Evolutionary conservation across 2,329 filamentous ascomycete genomes (phyloP), one percentile per base, ranked within the genome.

Genomic region (Parafenestella ontariensis): DNA sequence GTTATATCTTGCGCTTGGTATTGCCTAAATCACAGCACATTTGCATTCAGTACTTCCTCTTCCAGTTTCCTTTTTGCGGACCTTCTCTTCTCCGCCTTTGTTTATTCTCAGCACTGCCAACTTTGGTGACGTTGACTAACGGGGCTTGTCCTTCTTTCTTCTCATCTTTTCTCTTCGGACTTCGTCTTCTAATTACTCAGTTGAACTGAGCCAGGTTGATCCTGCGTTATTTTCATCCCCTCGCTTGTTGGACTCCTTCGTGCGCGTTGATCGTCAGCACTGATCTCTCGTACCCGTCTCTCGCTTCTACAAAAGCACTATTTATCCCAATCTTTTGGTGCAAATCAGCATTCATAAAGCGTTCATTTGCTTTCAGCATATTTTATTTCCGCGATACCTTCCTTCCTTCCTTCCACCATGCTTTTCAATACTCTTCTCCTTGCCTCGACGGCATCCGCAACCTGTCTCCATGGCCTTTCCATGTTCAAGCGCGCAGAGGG

Each of bases 391-490:
- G 20, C 41, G 33, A 20, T 34, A 34, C 21, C 17, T 15, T 23
- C 3, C 37, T 40, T 40, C 7, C 21, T 39, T 31, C 46, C 36
- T 44, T 56, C 46, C 62, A 71, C 41, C 50, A 75, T 75, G 72
- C 65, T 73, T 49, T 62, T 71, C 64, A 62, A 68, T 21, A 49
- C 64, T 18, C 59, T 75, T 28, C 54, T 73, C 37, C 39, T 74
- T 34, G 72, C 71, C 59, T 61, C 67, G 34, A 71, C 71, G 59
- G 72, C 70, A 47, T 72, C 75, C 17, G 75, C 76, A 29, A 76
- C 69, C 33, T 80, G 78, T 56, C 70, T 78, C 46, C 74, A 78
- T 59, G 78, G 78, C 46, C 78, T 81, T 15, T 73, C 68, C 68
- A 58, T 70, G 60, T 65, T 73, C 61, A 70, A 72, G 63, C 57